Evolutionary conservation across 2,329 filamentous ascomycete species (phyloP).

Genomic region (Seiridium unicorne): DNA sequence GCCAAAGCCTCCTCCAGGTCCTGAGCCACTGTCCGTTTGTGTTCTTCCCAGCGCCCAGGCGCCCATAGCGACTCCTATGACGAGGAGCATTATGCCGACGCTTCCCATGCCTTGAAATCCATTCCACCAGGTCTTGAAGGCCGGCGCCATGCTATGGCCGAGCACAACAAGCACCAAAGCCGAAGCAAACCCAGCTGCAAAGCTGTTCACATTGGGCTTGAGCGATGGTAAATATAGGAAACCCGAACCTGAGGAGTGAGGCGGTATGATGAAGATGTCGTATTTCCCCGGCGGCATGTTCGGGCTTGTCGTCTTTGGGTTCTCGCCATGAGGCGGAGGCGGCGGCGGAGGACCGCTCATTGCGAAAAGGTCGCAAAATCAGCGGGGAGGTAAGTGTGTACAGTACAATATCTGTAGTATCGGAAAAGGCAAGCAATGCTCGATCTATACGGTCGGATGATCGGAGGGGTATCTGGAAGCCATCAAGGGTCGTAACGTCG

Average conservation of each 20-base stretch:
- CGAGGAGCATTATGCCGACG: constrained; percentile 68
- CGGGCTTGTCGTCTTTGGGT: constrained; percentile 63
- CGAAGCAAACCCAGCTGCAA: constrained; percentile 79
- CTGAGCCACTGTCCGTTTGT: constrained; percentile 47
- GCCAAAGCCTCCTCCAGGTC: constrained; percentile 14
- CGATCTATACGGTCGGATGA: neutral
- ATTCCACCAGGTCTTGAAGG: constrained; percentile 70
- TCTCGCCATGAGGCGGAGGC: constrained; percentile 81
- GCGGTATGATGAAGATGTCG: constrained; percentile 95
- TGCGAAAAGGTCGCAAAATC: neutral
- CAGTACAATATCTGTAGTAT: neutral
- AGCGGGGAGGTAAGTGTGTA: neutral
- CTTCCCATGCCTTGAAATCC: constrained; percentile 70
- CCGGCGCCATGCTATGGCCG: constrained; percentile 72
- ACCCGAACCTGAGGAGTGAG: constrained; percentile 82
- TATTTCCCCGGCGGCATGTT: constrained; percentile 82
- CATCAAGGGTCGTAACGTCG: constrained; percentile 13
- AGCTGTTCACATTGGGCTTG: constrained; percentile 83
- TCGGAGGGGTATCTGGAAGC: constrained; percentile 9
- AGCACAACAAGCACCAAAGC: constrained; percentile 71
- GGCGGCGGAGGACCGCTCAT: constrained; percentile 38
- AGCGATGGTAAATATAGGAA: constrained; percentile 94
- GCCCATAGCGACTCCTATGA: constrained; percentile 70
- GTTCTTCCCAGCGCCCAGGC: constrained; percentile 75
- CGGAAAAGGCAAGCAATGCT: neutral